Evolutionary conservation across 768 basidiomycete species (phyloP), one percentile per base, ranked within the genome.

Genomic region (Leccinum fibrillosum): DNA sequence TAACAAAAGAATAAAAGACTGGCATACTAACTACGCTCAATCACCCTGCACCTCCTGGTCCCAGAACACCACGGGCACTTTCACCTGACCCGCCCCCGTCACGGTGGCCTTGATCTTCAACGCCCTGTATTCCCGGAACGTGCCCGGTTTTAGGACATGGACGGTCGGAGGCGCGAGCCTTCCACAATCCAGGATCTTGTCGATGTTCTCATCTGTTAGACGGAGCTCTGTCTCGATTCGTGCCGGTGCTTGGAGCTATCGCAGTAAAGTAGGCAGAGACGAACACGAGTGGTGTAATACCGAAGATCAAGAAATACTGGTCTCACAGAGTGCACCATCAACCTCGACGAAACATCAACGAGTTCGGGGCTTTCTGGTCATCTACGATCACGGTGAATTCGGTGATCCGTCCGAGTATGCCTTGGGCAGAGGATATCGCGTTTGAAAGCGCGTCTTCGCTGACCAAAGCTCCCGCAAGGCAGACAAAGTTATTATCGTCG

Each of bases 21-120:
- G 21, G 21, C 21, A 21, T n/a, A 4, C 37, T 37, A 26, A 5
- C 2, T 47, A 48, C n/a, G n/a, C 9, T 2, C 15, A 0, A 62
- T 37, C 48, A 52, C 55, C 13, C 35, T 47, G 9, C 15, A 23
- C 45, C 28, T 59, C 57, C 5, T 21, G 42, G 15, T 68, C 61
- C 55, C 58, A 58, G 21, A 68, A 55, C 4, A 68, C 63, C 48
- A 52, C 57, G 3, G 66, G 60, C 5, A 68, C 61, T n/a, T 65
- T 63, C 49, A 66, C 52, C 21, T 21, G 21, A 21, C 21, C 21
- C 21, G 2, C 21, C 21, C 21, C 21, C 21, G 21, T 21, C 21
- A 21, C 21, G 21, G 21, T 21, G 21, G 2, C 21, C 21, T 21
- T 21, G 21, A 21, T 21, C 21, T 21, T 21, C 21, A 21, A 21